A percentile compares a stretch with the other conserved stretches of the same genome.
Conservation (phyloP, 2,329 filamentous ascomycete genomes). For the Fusarium sp. region DNA sequence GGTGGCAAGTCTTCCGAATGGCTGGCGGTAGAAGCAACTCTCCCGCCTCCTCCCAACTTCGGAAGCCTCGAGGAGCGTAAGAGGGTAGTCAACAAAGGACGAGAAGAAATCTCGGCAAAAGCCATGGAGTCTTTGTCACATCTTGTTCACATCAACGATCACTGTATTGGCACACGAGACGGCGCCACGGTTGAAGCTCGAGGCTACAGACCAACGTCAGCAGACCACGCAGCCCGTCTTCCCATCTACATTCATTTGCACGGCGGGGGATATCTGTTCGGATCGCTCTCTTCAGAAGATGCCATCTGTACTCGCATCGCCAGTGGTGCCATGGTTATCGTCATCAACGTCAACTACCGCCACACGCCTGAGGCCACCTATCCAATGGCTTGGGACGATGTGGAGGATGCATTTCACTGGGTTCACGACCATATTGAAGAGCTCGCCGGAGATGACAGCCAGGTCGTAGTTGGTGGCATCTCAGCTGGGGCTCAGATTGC, state of each 20-base stretch:
- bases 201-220: constrained; percentile 17
- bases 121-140: constrained; percentile 18
- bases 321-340: constrained; percentile 53
- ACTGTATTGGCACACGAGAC: constrained; percentile 32
- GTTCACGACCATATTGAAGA: constrained; percentile 49
- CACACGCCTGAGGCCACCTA: constrained; percentile 66
- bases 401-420: constrained; percentile 67
- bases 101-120: constrained; percentile 20
- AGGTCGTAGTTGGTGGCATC: constrained; percentile 59
- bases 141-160: constrained; percentile 50
- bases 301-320: constrained; percentile 62
- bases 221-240: constrained; percentile 48
- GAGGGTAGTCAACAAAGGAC: constrained; percentile 3
- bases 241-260: constrained; percentile 65
- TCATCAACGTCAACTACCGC: constrained; percentile 69
- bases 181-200: constrained; percentile 21
- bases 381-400: constrained; percentile 65
- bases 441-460: constrained; percentile 11
- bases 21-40: constrained; percentile 50
- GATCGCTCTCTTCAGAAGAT: constrained; percentile 65
- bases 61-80: constrained; percentile 22
- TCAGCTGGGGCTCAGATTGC: constrained; percentile 60
- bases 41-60: constrained; percentile 7
- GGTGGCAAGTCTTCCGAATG: constrained; percentile 57
- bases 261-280: constrained; percentile 67